Percentiles rank a stretch among this genome's conserved stretches.
phyloP scores from a whole-genome alignment of 768 basidiomycete species.

The Pisolithus albus region DNA sequence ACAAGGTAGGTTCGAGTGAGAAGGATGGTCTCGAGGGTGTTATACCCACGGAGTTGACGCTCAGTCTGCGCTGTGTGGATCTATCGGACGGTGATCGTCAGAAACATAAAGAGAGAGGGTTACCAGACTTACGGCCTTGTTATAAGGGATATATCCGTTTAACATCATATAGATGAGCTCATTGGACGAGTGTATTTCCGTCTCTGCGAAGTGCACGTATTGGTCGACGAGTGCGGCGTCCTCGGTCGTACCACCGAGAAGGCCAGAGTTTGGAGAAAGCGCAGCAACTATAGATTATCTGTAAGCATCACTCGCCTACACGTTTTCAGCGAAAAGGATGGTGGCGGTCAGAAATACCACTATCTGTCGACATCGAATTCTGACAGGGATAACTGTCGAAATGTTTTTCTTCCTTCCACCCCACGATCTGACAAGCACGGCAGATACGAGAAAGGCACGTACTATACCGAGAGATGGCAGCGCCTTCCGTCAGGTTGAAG shows the following conservation, averaged over 20 bases:
- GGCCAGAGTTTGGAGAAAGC: conserved; percentile 68
- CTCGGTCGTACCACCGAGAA: conserved; percentile 60
- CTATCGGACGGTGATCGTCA: conserved; percentile 29
- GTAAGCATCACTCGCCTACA: background rate
- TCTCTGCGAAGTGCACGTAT: conserved; percentile 73
- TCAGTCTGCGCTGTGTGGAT: conserved; percentile 51
- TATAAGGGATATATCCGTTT: conserved; percentile 57
- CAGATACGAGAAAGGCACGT: conserved; percentile 34
- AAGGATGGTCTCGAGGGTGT: conserved; percentile 69
- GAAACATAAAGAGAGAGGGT: background rate
- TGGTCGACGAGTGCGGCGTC: conserved; percentile 77
- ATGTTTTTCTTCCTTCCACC: conserved; percentile 18
- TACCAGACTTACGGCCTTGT: conserved; percentile 62
- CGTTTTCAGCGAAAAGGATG: background rate
- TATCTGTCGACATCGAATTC: conserved; percentile 53
- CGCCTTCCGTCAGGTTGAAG: conserved; percentile 69
- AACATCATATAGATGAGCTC: conserved; percentile 38
- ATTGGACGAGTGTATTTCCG: conserved; percentile 45
- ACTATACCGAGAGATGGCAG: conserved; percentile 85
- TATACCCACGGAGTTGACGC: conserved; percentile 49
- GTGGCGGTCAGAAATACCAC: conserved; percentile 4
- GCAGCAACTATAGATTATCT: conserved; percentile 52
- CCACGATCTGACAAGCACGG: conserved; percentile 3
- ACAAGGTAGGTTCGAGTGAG: conserved; percentile 81
- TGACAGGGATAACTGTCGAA: conserved; percentile 72